Percentiles rank a stretch among this genome's conserved stretches.
phyloP scores from a whole-genome alignment of 768 basidiomycete species.

The Macrocybe gigantea region DNA sequence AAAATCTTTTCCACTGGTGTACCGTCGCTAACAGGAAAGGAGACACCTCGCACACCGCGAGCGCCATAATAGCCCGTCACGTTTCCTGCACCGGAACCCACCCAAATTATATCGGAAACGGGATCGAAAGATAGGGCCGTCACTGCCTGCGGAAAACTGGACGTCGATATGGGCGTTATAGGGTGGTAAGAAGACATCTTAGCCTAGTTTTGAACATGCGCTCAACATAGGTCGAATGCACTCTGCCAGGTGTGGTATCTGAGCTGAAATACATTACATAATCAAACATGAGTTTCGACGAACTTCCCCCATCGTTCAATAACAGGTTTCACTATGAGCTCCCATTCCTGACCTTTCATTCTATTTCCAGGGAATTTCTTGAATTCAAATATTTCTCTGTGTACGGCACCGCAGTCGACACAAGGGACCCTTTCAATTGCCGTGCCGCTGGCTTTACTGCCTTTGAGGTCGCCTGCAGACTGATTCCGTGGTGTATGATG shows the following conservation, averaged over 20 bases:
- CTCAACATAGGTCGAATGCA: too few relatives aligned
- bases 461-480: slow-evolving; percentile 14
- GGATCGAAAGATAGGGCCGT: slow-evolving; percentile 87
- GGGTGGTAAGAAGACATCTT: slow-evolving; percentile 18
- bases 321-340: slow-evolving; percentile 65
- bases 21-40: slow-evolving; percentile 66
- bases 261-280: too few relatives aligned
- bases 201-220: too few relatives aligned
- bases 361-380: slow-evolving; percentile 43
- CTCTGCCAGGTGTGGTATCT: too few relatives aligned
- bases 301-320: slow-evolving; percentile 77
- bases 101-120: slow-evolving; percentile 85
- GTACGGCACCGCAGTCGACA: slow-evolving; percentile 42
- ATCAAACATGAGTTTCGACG: slow-evolving; percentile 20
- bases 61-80: slow-evolving; percentile 64
- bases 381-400: slow-evolving; percentile 81
- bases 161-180: slow-evolving; percentile 24
- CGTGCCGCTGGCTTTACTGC: slow-evolving; percentile 8
- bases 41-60: slow-evolving; percentile 61
- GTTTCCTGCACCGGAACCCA: slow-evolving; percentile 67
- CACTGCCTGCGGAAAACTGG: slow-evolving; percentile 44
- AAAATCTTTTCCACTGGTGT: slow-evolving; percentile 68
- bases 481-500: slow-evolving; percentile 17
- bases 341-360: slow-evolving; percentile 68
- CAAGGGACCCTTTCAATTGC: slow-evolving; percentile 24